Percentiles rank a stretch among this genome's conserved stretches.
phyloP scores from a whole-genome alignment of 139 green algal species.

The Trebouxia sp. region DNA sequence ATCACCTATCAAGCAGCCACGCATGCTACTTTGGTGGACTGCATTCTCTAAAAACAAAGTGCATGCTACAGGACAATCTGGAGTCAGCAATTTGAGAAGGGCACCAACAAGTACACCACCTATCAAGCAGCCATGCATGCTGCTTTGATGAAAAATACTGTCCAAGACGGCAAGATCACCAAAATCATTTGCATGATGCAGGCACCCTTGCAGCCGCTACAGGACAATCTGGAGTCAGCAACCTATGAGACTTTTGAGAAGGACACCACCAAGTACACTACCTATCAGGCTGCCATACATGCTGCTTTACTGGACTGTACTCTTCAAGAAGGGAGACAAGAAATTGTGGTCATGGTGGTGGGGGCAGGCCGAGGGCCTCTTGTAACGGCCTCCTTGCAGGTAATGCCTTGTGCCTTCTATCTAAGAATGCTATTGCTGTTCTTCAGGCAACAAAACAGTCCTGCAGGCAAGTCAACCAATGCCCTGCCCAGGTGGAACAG shows the following conservation, averaged over 20 bases:
- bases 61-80: slow-evolving; percentile 94
- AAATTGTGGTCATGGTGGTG: slow-evolving; percentile 74
- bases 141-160: slow-evolving; percentile 64
- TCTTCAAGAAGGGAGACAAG: background rate
- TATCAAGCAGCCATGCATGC: slow-evolving; percentile 83
- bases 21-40: too few relatives aligned
- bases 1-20: slow-evolving; percentile 79
- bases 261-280: slow-evolving; percentile 91
- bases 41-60: too few relatives aligned
- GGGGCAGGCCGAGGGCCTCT: slow-evolving; percentile 92
- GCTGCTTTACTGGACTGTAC: slow-evolving; percentile 65
- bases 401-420: background rate
- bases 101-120: slow-evolving; percentile 88
- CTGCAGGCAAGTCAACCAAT: too few relatives aligned
- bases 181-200: slow-evolving; percentile 42
- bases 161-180: background rate
- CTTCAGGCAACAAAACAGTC: background rate
- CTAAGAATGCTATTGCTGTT: too few relatives aligned
- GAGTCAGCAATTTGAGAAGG: slow-evolving; percentile 95
- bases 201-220: slow-evolving; percentile 85
- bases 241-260: slow-evolving; percentile 99
- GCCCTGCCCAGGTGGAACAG: too few relatives aligned
- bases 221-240: slow-evolving; percentile 95
- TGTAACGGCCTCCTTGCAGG: slow-evolving; percentile 71
- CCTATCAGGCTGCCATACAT: slow-evolving; percentile 85